These are phyloP conservation scores for Mentha longifolia DNA, from an alignment of 257 asterid species.

Conservation along the genomic window DNA sequence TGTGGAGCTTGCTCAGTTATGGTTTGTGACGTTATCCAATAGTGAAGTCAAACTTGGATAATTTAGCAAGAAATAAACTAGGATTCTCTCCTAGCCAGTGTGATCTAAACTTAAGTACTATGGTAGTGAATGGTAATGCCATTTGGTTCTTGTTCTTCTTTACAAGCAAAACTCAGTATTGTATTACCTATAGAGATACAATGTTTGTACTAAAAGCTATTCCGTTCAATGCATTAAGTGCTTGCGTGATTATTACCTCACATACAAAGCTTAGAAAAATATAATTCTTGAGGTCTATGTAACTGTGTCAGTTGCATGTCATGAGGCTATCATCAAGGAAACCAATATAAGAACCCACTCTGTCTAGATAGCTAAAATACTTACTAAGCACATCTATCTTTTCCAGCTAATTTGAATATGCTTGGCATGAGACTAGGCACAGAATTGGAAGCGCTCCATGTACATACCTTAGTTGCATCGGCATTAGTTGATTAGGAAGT, in stretches of 20 bases:
- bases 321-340: conserved; percentile 31
- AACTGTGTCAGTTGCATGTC: conserved; percentile 20
- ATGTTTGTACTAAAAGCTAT: conserved; percentile 31
- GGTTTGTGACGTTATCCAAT: conserved; percentile 26
- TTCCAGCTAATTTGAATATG: conserved; percentile 31
- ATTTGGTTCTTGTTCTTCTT: conserved; percentile 20
- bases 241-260: conserved; percentile 33
- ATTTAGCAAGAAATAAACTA: conserved; percentile 39
- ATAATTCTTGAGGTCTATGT: conserved; percentile 14
- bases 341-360: conserved; percentile 18
- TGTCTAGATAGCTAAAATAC: conserved; percentile 9
- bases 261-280: conserved; percentile 19
- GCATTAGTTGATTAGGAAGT: conserved; percentile 35
- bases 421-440: conserved; percentile 4
- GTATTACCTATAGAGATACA: conserved; percentile 24
- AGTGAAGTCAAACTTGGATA: conserved; percentile 36
- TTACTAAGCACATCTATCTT: conserved; percentile 17
- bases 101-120: conserved; percentile 42
- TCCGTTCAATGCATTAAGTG: conserved; percentile 37
- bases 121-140: conserved; percentile 30
- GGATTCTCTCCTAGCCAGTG: conserved; percentile 47
- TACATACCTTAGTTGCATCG: conserved; percentile 44
- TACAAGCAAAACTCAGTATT: conserved; percentile 30
- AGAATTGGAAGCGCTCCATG: conserved; percentile 20
- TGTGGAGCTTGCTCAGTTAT: conserved; percentile 25